Evolutionary conservation across 2,329 filamentous ascomycete species (phyloP), one percentile per base, ranked within the genome.

Genomic region (Coniochaeta prunicola): DNA sequence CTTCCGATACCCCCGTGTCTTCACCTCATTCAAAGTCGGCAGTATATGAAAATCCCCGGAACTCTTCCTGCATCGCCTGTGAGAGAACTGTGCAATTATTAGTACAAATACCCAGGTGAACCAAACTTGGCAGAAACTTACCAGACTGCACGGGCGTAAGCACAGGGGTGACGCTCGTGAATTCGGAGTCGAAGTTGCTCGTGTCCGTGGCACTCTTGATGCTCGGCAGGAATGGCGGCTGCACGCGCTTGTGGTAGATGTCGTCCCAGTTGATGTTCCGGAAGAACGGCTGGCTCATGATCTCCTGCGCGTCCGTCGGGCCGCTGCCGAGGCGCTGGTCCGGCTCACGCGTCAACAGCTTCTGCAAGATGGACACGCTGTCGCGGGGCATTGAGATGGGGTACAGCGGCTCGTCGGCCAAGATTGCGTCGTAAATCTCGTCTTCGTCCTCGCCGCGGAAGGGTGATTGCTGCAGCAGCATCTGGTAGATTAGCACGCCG

Each of bases 251-350:
- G 77, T 97, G 85, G 74, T 97, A 97, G 62, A 99, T 92, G 70
- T 99, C 94, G 64, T 99, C 94, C 94, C 94, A 99, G 76, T 94
- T 96, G 73, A 97, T 90, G 71, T 94, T 96, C 62, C 92, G 83
- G 80, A 99, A 99, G 81, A 99, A 99, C 1, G 94, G 91, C 73
- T 99, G 94, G 70, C 88, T 96, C 94, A 99, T 99, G 70, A 99
- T 89, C 75, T 99, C 94, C 74, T 97, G 92, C 3, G 94, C 94
- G 75, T 99, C 94, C 0, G 94, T 97, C 2, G 94, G 93, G 3
- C 94, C 94, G 65, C 91, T 96, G 63, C 94, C 94, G 31, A 99
- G 83, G 64, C 94, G 88, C 70, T 94, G 83, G 68, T 97, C 94
- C 0, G 94, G 94, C 74, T 99, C 94, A 64, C 94, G 88, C 8